phyloP scores from a whole-genome alignment of 176 grass and related monocot genomes.

The Carex cristatella region DNA sequence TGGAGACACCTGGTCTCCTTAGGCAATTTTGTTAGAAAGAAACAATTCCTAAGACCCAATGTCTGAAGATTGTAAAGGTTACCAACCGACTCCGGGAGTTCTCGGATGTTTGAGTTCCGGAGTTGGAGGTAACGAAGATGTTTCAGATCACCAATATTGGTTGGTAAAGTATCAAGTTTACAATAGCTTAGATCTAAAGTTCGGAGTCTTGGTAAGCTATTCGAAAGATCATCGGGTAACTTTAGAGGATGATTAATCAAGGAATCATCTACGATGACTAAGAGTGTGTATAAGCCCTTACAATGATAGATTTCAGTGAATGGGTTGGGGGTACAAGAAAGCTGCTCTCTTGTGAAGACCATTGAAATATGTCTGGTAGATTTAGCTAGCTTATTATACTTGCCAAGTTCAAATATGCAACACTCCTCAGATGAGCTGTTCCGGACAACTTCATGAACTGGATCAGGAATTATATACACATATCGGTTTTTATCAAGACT shows the following conservation, averaged over 20 bases:
- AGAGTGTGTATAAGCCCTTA: conserved; percentile 24
- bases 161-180: conserved; percentile 5
- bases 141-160: conserved; percentile 33
- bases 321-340: not conserved
- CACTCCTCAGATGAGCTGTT: conserved; percentile 22
- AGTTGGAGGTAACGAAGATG: conserved; percentile 51
- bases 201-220: conserved; percentile 24
- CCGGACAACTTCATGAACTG: not conserved
- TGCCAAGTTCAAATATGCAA: conserved; percentile 8
- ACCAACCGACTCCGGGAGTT: conserved; percentile 4
- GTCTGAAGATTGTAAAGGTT: conserved; percentile 43
- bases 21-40: conserved; percentile 36
- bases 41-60: conserved; percentile 44
- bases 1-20: not conserved
- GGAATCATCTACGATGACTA: conserved; percentile 16
- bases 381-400: not conserved
- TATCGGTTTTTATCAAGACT: not conserved
- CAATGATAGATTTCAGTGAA: not conserved
- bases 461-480: conserved; percentile 16
- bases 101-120: conserved; percentile 25
- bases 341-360: not conserved
- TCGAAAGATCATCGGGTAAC: conserved; percentile 11
- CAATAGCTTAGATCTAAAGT: conserved; percentile 38
- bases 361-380: conserved; percentile 29
- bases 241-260: not conserved